These are phyloP conservation scores for Suillus subluteus DNA, from an alignment of 768 basidiomycete species.

Conservation along the genomic window DNA sequence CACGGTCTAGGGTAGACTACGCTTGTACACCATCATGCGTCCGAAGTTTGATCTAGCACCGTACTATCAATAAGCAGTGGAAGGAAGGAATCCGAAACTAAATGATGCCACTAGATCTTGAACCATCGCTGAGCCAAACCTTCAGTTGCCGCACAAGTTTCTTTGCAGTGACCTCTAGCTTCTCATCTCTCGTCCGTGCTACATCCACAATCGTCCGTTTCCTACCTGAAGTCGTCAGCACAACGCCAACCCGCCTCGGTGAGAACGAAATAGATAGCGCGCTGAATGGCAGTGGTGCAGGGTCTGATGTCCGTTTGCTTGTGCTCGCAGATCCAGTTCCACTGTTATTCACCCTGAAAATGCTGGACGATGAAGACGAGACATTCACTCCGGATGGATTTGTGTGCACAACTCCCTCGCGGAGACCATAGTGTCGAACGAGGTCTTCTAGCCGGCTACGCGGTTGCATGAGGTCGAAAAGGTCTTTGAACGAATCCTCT, in stretches of 20 bases:
- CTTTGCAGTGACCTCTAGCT: constrained; percentile 58
- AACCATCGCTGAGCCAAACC: constrained; percentile 39
- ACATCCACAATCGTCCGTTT: constrained; percentile 62
- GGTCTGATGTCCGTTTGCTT: constrained; percentile 5
- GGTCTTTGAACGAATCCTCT: constrained; percentile 75
- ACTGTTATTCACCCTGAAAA: constrained; percentile 8
- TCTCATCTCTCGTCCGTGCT: constrained; percentile 52
- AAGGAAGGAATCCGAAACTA: background rate
- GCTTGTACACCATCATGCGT: background rate
- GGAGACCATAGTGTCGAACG: constrained; percentile 47
- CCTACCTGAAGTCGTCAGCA: constrained; percentile 34
- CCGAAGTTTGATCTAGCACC: background rate
- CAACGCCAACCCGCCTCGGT: constrained; percentile 42
- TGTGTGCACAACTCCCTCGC: constrained; percentile 38
- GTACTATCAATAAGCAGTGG: background rate
- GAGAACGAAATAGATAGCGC: constrained; percentile 45
- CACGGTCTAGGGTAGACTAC: background rate
- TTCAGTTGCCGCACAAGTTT: constrained; percentile 53
- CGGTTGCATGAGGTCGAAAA: constrained; percentile 80
- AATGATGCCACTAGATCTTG: background rate
- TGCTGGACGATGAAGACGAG: constrained; percentile 11
- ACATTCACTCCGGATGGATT: constrained; percentile 8
- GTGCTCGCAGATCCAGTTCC: constrained; percentile 9
- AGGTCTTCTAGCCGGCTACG: constrained; percentile 78
- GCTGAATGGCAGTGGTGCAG: constrained; percentile 36